Percentiles rank a stretch among this genome's conserved stretches.
Evolutionary conservation across 257 asterid genomes (phyloP).

Genomic region (Penstemon newberryi): DNA sequence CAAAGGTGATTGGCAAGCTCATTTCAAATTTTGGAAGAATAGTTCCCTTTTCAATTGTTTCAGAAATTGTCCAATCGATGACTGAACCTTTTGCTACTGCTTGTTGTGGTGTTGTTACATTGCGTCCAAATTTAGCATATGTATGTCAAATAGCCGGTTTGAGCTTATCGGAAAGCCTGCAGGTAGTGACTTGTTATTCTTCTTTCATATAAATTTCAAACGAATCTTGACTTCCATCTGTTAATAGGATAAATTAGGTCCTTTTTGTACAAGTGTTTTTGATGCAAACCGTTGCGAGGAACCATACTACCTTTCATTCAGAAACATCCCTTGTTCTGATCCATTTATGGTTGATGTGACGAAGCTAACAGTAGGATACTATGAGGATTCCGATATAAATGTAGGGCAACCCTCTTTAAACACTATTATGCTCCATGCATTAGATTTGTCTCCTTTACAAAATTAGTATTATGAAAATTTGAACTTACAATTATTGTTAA

Average conservation of each 20-base stretch:
- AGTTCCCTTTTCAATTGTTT: conserved; percentile 91
- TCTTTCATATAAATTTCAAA: neutral
- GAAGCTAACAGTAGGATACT: conserved; percentile 82
- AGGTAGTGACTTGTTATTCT: conserved; percentile 35
- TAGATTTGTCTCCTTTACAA: neutral
- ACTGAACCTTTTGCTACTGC: conserved; percentile 70
- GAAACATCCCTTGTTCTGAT: conserved; percentile 59
- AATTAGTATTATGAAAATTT: neutral
- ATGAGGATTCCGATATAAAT: conserved; percentile 91
- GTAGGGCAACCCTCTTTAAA: conserved; percentile 33
- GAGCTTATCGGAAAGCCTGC: conserved; percentile 94
- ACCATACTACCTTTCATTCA: conserved; percentile 75
- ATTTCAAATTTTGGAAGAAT: conserved; percentile 42
- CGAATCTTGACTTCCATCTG: conserved; percentile 1
- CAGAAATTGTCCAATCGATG: conserved; percentile 92
- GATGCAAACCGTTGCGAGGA: conserved; percentile 79
- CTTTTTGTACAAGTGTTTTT: conserved; percentile 78
- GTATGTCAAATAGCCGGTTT: conserved; percentile 86
- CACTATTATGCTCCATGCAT: neutral
- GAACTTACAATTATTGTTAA: conserved; percentile 1
- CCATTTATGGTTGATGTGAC: conserved; percentile 72
- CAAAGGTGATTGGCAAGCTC: too few species aligned
- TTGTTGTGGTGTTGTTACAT: conserved; percentile 88
- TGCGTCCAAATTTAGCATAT: conserved; percentile 84
- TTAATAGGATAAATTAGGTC: conserved; percentile 85